Evolutionary conservation across 2,329 filamentous ascomycete genomes (phyloP).

Genomic region (Alternaria ventricosa): DNA sequence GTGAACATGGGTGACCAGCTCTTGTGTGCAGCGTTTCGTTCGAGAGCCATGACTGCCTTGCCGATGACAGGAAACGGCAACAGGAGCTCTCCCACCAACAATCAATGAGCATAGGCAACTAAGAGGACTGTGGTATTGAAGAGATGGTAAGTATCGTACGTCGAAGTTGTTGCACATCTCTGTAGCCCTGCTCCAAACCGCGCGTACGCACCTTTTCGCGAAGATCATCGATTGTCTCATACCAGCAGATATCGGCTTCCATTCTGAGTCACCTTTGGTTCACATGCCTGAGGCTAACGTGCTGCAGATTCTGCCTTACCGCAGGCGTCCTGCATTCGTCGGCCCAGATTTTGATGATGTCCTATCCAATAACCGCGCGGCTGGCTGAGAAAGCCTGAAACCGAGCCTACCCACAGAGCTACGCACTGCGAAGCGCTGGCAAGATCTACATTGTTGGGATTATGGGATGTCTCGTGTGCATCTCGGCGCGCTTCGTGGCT

Average conservation of each 20-base stretch:
- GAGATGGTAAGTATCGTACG: not conserved
- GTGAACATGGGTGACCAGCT: not conserved
- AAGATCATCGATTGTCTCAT: not conserved
- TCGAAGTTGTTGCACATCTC: not conserved
- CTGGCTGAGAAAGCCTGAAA: not conserved
- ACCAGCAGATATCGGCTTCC: not conserved
- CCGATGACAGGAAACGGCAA: not conserved
- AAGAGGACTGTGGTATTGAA: not conserved
- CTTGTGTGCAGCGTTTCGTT: not conserved
- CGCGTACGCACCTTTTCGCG: not conserved
- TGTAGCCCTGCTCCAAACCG: not conserved
- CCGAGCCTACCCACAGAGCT: not conserved
- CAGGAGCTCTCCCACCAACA: not conserved
- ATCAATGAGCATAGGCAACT: not conserved
- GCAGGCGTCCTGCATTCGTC: not conserved
- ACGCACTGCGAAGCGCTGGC: not conserved
- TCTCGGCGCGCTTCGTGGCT: not conserved
- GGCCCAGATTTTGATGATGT: not conserved
- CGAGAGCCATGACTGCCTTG: not conserved
- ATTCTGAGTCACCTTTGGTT: not conserved
- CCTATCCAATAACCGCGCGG: not conserved
- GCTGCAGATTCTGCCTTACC: not conserved
- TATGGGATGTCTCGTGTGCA: not conserved
- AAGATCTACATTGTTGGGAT: not conserved
- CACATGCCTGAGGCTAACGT: not conserved